These are phyloP conservation scores for Eutreptiella sp. DNA, from an alignment of 208 protist genomes.

Conservation along the genomic window DNA sequence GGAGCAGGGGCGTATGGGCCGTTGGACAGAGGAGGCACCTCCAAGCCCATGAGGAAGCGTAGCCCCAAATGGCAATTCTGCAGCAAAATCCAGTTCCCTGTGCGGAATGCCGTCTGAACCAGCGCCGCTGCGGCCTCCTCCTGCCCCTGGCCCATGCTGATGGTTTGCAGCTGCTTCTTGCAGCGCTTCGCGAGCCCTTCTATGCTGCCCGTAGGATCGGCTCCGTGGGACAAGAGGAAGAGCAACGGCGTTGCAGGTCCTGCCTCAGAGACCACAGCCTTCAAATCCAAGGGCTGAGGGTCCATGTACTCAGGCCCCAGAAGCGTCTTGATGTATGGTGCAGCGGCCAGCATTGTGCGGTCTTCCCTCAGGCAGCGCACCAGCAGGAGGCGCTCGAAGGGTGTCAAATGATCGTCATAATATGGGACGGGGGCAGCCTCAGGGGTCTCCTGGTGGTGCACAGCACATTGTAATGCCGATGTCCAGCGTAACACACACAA, in stretches of 20 bases:
- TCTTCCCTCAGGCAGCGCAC: slow-evolving; percentile 58
- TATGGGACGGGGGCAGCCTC: slow-evolving; percentile 47
- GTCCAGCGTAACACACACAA: too few species aligned
- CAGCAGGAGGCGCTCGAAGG: slow-evolving; percentile 56
- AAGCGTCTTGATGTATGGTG: slow-evolving; percentile 45
- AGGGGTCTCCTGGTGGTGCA: slow-evolving; percentile 57
- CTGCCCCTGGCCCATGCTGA: slow-evolving; percentile 79
- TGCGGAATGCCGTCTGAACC: slow-evolving; percentile 51
- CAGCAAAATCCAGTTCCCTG: slow-evolving; percentile 87
- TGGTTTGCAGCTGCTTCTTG: slow-evolving; percentile 13
- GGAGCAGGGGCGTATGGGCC: too few species aligned
- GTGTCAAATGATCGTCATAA: slow-evolving; percentile 27
- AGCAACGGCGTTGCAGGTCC: slow-evolving; percentile 44
- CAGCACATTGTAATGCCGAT: too few species aligned
- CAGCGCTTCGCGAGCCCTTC: slow-evolving; percentile 48
- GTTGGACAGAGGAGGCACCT: too few species aligned
- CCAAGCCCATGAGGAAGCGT: slow-evolving; percentile 77
- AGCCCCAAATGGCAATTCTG: slow-evolving; percentile 95
- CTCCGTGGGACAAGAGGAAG: slow-evolving; percentile 58
- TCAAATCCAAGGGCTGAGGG: slow-evolving; percentile 31
- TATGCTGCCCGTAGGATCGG: slow-evolving; percentile 62
- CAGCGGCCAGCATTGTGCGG: slow-evolving; percentile 50
- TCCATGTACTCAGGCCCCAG: slow-evolving; percentile 54
- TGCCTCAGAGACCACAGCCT: slow-evolving; percentile 26
- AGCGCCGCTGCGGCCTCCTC: slow-evolving; percentile 44